These are phyloP conservation scores for Colletotrichum sp. DNA, from an alignment of 2,329 filamentous ascomycete genomes.

Conservation along the genomic window DNA sequence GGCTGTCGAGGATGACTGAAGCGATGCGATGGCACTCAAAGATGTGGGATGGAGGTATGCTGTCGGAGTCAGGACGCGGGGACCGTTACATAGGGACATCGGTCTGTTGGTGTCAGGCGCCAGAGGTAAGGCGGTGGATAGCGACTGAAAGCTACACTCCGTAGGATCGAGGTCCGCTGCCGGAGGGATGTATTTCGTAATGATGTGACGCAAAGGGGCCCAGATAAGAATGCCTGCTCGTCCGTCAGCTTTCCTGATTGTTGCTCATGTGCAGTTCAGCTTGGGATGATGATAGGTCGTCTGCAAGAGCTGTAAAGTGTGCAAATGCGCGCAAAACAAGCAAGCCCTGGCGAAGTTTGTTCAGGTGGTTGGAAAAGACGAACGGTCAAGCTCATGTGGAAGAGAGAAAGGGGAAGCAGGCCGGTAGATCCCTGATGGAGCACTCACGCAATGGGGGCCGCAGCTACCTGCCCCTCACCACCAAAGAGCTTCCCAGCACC, in stretches of 20 bases:
- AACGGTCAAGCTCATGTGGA: background rate
- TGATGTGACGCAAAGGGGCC: background rate
- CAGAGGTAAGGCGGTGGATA: background rate
- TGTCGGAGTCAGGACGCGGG: background rate
- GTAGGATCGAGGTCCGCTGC: background rate
- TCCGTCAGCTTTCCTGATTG: background rate
- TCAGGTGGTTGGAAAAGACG: background rate
- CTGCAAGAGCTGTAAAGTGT: background rate
- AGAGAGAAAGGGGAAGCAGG: background rate
- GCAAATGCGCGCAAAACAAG: background rate
- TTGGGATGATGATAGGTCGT: background rate
- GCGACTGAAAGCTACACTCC: background rate
- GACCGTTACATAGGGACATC: background rate
- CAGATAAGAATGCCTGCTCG: background rate
- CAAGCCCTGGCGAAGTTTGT: background rate
- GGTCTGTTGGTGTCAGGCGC: background rate
- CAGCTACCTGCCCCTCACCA: background rate
- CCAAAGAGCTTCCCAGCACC: background rate
- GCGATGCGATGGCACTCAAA: background rate
- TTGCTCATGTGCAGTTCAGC: background rate
- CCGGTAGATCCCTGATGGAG: background rate
- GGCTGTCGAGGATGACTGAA: background rate
- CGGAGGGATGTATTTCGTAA: background rate
- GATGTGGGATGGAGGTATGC: background rate
- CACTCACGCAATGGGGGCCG: background rate